Evolutionary conservation across 2,329 filamentous ascomycete genomes (phyloP), one percentile per base, ranked within the genome.

Genomic region (Fusarium clavum): DNA sequence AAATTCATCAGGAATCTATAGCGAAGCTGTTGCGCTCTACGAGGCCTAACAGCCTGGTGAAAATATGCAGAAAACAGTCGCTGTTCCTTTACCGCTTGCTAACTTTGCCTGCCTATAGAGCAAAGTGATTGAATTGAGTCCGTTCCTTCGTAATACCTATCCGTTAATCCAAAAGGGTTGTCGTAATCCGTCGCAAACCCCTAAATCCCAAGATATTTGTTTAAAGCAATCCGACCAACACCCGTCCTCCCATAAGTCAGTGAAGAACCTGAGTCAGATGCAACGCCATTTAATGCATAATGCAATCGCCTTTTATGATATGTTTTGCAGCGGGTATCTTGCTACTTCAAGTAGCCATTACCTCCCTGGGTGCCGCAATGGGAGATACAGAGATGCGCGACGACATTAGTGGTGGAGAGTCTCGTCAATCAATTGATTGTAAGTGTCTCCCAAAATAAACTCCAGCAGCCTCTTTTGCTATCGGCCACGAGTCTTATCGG

Each of bases 401-500:
- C 54, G 29, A 53, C 44, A 45, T 67, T 34, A 47, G 22, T 38
- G 53, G 24, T 52, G 27, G 25, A 30, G 29, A 40, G 20, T 8
- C 46, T 32, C 13, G 16, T 24, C 22, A 47, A 41, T 34, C 18
- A 25, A 10, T 20, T 24, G 16, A 24, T 40, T 40, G 22, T 43
- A 22, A 47, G 34, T 45, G 18, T 46, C 29, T 10, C 45, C 49
- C 30, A 32, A 51, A 44, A 63, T 30, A 32, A 45, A 22, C 30
- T 6, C 29, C 29, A 32, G 20, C 45, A 67, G 13, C 30, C 22
- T 44, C 11, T 34, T 34, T 45, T 38, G 25, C 22, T 51, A 30
- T 45, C 32, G 40, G 16, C 25, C 22, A 24, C 20, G 16, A 12
- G 22, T 25, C 12, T 75, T 56, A 91, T 72, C 94, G 90, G 76